Evolutionary conservation across 371 early-diverging fungal species (phyloP), one percentile per base, ranked within the genome.

Genomic region (Choanephora cucurbitarum): DNA sequence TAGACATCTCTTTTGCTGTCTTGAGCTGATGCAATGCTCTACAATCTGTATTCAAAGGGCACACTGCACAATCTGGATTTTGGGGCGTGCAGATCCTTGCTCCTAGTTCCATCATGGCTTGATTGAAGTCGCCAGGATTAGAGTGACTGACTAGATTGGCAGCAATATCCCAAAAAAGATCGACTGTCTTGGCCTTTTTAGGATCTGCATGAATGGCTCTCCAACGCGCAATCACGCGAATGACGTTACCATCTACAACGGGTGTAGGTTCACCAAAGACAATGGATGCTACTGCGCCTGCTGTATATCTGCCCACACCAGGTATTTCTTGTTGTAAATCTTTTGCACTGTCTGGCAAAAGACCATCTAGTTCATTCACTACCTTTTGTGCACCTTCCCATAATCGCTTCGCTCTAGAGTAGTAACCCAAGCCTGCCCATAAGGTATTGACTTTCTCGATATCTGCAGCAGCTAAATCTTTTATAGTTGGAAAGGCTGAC

Each of bases 371-470:
- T 24, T 83, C 64, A 11, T 71, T 52, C 13, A 85, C 80, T 8
- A 93, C 80, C 34, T 85, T 74, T 44, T 81, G 69, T 10, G 94
- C 90, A 2, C 81, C 90, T 58, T 87, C 83, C 64, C 83, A 86
- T 49, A 93, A 66, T 52, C 92, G 73, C 44, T 69, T 63, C 1
- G 89, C 94, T 23, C 94, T 77, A 6, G 87, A 85, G 55, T 92
- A 92, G 61, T 93, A 93, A 0, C 94, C 94, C 10, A 93, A 78
- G 6, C 94, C 92, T 10, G 88, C 75, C 94, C 94, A 93, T 0
- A 84, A 58, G 6, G 81, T 72, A 58, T 87, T 83, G 6, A 93
- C 90, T 22, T 83, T 79, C 70, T 90, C 91, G 3, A 83, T 62
- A 44, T 81, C 79, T 11, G 92, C 90, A 13, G 66, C 70, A 6